Conservation (phyloP, 2,329 filamentous ascomycete species). For the Juglanconis oblonga region DNA sequence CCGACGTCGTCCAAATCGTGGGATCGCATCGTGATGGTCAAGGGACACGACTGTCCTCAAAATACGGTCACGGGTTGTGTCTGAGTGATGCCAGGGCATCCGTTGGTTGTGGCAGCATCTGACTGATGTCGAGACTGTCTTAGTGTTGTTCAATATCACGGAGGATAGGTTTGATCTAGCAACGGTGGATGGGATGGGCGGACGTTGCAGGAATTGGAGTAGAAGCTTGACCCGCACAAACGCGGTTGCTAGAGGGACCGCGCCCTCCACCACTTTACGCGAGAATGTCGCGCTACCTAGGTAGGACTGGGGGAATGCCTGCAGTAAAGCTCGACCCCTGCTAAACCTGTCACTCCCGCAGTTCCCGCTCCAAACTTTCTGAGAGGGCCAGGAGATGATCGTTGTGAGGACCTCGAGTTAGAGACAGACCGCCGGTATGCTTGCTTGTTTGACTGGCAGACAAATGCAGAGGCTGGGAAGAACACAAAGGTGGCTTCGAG, state of each 20-base stretch:
- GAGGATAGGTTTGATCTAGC: not conserved
- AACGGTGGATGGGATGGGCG: not conserved
- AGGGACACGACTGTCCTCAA: conserved; percentile 1
- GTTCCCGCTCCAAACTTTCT: no score
- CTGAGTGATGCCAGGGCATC: not conserved
- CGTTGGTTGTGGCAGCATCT: not conserved
- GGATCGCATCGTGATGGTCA: conserved; percentile 3
- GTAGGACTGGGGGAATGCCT: not conserved
- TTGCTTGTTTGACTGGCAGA: no score
- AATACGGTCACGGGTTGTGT: not conserved
- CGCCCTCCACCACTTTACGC: conserved; percentile 5
- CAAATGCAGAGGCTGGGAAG: no score
- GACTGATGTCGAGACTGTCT: not conserved
- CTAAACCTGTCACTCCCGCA: no score
- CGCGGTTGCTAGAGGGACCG: conserved; percentile 7
- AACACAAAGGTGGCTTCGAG: no score
- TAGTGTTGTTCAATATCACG: no score
- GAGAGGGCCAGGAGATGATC: no score
- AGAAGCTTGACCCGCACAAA: not conserved
- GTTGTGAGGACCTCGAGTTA: no score
- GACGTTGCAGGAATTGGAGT: no score
- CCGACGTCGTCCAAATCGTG: conserved; percentile 6
- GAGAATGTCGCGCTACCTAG: not conserved
- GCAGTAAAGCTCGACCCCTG: no score
- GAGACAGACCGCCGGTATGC: no score